Percentiles rank a stretch among this genome's conserved stretches.
Conservation (phyloP, 495 filamentous ascomycete genomes). For the Clohesyomyces aquaticus region DNA sequence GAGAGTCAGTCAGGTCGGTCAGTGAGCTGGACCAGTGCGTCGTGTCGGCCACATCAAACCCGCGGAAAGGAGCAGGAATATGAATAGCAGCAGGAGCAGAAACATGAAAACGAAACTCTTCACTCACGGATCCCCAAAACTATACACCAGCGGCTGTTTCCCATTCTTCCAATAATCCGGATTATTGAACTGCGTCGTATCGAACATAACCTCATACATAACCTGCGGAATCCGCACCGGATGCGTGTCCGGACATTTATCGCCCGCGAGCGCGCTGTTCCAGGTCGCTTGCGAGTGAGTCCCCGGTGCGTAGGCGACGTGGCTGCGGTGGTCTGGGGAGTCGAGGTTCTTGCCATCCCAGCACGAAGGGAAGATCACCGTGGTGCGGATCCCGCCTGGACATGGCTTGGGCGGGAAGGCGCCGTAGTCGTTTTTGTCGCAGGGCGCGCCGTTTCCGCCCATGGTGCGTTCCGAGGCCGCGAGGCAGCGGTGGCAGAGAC, state of each 20-base stretch:
- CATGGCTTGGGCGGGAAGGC: constrained; percentile 50
- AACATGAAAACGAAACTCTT: not conserved
- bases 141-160: constrained; percentile 54
- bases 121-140: constrained; percentile 54
- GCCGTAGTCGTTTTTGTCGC: constrained; percentile 54
- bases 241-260: constrained; percentile 52
- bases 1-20: no score
- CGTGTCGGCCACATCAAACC: no score
- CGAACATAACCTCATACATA: constrained; percentile 59
- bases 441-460: constrained; percentile 56
- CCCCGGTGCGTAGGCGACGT: constrained; percentile 52
- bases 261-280: constrained; percentile 42
- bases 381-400: constrained; percentile 54
- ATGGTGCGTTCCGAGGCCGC: constrained; percentile 6
- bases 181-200: constrained; percentile 50
- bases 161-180: constrained; percentile 49
- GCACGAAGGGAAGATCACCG: constrained; percentile 58
- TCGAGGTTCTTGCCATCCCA: constrained; percentile 60
- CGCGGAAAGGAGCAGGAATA: not conserved
- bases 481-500: constrained; percentile 56
- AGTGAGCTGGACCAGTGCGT: no score
- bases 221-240: constrained; percentile 55
- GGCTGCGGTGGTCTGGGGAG: constrained; percentile 55
- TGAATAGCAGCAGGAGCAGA: not conserved
- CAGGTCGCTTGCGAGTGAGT: not conserved